Percentiles rank a stretch among this genome's conserved stretches.
Evolutionary conservation across 2,329 filamentous ascomycete genomes (phyloP).

Genomic region (Penicillium concentricum): DNA sequence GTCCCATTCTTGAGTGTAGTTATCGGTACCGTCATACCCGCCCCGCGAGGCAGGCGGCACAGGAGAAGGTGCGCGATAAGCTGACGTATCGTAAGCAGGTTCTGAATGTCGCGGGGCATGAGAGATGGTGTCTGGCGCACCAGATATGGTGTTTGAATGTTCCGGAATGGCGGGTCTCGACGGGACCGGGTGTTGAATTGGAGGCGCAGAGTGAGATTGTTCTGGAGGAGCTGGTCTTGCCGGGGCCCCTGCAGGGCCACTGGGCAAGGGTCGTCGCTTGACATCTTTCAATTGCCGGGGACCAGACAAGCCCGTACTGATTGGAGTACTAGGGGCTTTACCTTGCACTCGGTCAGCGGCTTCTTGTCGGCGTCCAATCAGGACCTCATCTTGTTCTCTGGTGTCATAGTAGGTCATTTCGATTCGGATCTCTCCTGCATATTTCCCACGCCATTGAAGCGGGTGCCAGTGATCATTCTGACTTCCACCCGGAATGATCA

Average conservation of each 20-base stretch:
- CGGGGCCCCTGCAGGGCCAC: slow-evolving; percentile 63
- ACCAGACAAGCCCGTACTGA: slow-evolving; percentile 35
- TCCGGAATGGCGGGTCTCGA: slow-evolving; percentile 23
- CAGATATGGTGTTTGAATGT: slow-evolving; percentile 35
- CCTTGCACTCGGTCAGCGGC: slow-evolving; percentile 37
- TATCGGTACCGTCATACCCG: slow-evolving; percentile 33
- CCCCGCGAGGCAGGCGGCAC: slow-evolving; percentile 9
- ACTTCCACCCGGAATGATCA: slow-evolving; percentile 84
- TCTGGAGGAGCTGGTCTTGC: slow-evolving; percentile 29
- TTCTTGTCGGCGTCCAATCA: slow-evolving; percentile 54
- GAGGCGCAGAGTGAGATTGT: slow-evolving; percentile 21
- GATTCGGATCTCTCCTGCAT: slow-evolving; percentile 89
- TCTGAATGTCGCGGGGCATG: slow-evolving; percentile 73
- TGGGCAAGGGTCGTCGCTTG: slow-evolving; percentile 80
- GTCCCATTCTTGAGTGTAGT: slow-evolving; percentile 30
- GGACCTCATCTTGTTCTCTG: slow-evolving; percentile 74
- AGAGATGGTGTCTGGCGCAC: slow-evolving; percentile 68
- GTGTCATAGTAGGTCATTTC: slow-evolving; percentile 96
- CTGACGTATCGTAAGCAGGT: slow-evolving; percentile 51
- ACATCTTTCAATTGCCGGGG: slow-evolving; percentile 62
- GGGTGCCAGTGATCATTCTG: slow-evolving; percentile 91
- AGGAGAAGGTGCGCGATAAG: slow-evolving; percentile 28
- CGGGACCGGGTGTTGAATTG: slow-evolving; percentile 24
- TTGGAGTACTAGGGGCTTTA: slow-evolving; percentile 22
- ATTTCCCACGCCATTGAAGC: slow-evolving; percentile 85